Evolutionary conservation across 2,329 filamentous ascomycete genomes (phyloP).

Genomic region (Aspergillus sp.): DNA sequence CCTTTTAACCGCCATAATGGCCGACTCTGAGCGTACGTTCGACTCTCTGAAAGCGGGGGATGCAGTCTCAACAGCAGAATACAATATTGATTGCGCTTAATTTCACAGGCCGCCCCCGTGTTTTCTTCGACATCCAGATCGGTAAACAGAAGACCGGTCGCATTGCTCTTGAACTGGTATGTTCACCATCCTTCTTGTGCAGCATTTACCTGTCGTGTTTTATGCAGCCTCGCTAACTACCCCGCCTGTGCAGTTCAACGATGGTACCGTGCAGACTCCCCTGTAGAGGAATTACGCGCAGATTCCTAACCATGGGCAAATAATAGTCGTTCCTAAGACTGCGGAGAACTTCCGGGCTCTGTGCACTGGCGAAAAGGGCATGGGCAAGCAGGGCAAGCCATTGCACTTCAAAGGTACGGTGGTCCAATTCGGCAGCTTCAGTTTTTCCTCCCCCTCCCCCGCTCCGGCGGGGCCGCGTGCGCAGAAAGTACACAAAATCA

Average conservation of each 20-base stretch:
- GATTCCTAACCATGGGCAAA: conserved; percentile 52
- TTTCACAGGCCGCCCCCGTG: conserved; percentile 65
- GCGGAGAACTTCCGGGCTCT: conserved; percentile 94
- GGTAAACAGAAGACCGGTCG: conserved; percentile 73
- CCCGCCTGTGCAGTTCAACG: conserved; percentile 46
- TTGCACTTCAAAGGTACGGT: conserved; percentile 78
- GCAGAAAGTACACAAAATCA: background rate
- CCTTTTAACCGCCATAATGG: conserved; percentile 30
- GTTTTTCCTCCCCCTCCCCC: conserved; percentile 5
- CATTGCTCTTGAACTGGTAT: conserved; percentile 80
- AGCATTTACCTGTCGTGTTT: background rate
- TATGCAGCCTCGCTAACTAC: conserved; percentile 12
- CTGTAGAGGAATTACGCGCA: background rate
- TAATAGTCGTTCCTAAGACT: conserved; percentile 80
- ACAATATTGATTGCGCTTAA: conserved; percentile 16
- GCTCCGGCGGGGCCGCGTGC: background rate
- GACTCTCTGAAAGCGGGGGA: conserved; percentile 28
- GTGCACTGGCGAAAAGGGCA: conserved; percentile 92
- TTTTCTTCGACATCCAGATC: conserved; percentile 92
- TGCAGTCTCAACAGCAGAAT: conserved; percentile 3
- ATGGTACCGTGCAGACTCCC: conserved; percentile 41
- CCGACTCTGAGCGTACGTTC: conserved; percentile 39
- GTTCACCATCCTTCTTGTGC: conserved; percentile 28
- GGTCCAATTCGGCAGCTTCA: background rate
- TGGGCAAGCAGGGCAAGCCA: conserved; percentile 76